phyloP scores from a whole-genome alignment of 2,329 filamentous ascomycete species.

The Paecilomyces sp. region DNA sequence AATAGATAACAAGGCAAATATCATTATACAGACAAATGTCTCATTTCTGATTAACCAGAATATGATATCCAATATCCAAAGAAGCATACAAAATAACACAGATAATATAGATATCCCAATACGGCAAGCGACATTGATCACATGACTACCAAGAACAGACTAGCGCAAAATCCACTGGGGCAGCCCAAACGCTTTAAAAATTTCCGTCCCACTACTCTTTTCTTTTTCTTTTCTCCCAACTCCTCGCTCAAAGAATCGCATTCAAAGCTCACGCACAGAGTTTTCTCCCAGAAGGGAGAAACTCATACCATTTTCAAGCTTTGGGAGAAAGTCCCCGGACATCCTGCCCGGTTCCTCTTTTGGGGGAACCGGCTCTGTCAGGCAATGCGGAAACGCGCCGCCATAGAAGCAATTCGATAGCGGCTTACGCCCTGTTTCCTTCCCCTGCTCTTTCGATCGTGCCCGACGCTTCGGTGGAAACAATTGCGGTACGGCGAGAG shows the following conservation, averaged over 20 bases:
- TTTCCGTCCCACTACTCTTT: constrained; percentile 12
- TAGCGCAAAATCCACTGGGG: constrained; percentile 7
- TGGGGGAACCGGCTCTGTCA: constrained; percentile 31
- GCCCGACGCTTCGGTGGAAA: constrained; percentile 42
- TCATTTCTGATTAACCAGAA: no score
- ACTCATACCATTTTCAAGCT: constrained; percentile 51
- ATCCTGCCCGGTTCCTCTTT: constrained; percentile 45
- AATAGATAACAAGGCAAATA: no score
- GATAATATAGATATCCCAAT: not conserved
- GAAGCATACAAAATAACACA: not conserved
- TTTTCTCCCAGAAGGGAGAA: constrained; percentile 22
- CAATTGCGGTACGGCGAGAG: constrained; percentile 26
- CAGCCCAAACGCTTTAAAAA: constrained; percentile 14
- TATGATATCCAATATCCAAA: no score
- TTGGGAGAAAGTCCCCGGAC: constrained; percentile 99
- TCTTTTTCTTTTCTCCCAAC: constrained; percentile 48
- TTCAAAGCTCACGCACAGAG: constrained; percentile 97
- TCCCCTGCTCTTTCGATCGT: constrained; percentile 41
- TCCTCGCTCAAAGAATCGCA: constrained; percentile 99
- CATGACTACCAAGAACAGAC: not conserved
- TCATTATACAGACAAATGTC: no score
- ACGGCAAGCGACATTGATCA: not conserved
- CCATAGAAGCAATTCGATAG: constrained; percentile 89
- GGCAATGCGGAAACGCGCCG: constrained; percentile 93
- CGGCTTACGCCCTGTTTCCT: constrained; percentile 65